Percentiles rank a stretch among this genome's conserved stretches.
These are phyloP conservation scores for Coemansia erecta DNA, from an alignment of 192 early-diverging fungal species.

Conservation along the genomic window DNA sequence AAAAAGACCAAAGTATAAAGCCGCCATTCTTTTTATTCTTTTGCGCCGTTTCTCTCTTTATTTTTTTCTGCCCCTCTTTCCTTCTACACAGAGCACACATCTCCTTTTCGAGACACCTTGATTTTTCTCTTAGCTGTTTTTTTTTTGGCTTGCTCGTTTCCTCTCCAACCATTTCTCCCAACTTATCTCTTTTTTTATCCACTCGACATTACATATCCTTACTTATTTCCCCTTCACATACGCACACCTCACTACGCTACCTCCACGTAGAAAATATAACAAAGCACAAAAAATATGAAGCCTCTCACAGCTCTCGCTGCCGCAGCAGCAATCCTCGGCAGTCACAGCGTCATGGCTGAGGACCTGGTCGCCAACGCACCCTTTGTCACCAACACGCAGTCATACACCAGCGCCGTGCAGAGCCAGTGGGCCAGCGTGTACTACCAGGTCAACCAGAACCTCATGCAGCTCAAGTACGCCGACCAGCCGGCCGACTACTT, in stretches of 20 bases:
- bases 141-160: not conserved
- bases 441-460: conserved; percentile 33
- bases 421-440: conserved; percentile 31
- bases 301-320: not conserved
- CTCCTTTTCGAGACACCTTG: too few species aligned
- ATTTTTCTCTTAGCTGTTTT: not conserved
- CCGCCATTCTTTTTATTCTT: not conserved
- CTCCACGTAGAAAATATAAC: not conserved
- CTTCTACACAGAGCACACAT: not conserved
- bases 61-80: not conserved
- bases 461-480: conserved; percentile 4
- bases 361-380: conserved; percentile 21
- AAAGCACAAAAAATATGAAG: conserved; percentile 5
- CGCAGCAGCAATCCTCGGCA: not conserved
- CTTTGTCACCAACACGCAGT: conserved; percentile 25
- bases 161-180: not conserved
- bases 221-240: not conserved
- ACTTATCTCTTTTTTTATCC: not conserved
- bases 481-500: conserved; percentile 12
- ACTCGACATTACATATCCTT: not conserved
- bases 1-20: not conserved
- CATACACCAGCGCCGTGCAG: conserved; percentile 10
- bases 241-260: not conserved
- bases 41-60: not conserved
- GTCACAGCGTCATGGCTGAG: not conserved